Conservation (phyloP, 805 yeast genomes). For the Kuraishia cidri region DNA sequence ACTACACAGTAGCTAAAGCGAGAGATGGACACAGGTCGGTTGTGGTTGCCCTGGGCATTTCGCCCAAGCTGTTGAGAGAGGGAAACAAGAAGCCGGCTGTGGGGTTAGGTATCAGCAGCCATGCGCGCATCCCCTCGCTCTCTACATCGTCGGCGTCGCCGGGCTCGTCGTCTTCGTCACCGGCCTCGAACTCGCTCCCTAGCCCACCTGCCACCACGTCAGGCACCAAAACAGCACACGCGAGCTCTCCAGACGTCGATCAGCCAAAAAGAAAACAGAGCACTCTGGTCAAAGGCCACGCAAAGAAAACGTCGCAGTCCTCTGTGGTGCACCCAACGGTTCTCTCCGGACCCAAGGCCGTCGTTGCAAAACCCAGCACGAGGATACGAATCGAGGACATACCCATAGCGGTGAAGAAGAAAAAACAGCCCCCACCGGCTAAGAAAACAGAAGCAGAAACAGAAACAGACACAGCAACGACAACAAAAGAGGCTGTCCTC, state of each 20-base stretch:
- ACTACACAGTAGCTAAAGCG: neutral
- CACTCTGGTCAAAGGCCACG: too few species aligned
- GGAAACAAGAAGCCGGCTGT: neutral
- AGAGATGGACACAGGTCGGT: neutral
- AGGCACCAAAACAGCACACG: neutral
- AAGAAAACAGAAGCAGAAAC: neutral
- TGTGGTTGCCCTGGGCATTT: neutral
- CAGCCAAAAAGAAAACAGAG: too few species aligned
- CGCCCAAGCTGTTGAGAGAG: neutral
- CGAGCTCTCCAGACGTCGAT: too few species aligned
- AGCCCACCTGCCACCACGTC: neutral
- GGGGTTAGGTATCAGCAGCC: too few species aligned
- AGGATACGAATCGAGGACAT: neutral
- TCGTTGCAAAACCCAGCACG: neutral
- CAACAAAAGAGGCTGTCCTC: neutral
- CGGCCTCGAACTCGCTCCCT: neutral
- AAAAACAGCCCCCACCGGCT: neutral
- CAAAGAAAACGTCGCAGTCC: too few species aligned
- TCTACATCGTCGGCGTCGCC: neutral
- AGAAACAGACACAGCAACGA: neutral
- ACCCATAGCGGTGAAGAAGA: neutral
- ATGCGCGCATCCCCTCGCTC: neutral
- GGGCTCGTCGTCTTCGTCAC: neutral
- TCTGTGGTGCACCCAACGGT: too few species aligned
- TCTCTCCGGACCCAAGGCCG: too few species aligned